These are phyloP conservation scores for Phoma sp. DNA, from an alignment of 2,329 filamentous ascomycete species.

Conservation along the genomic window DNA sequence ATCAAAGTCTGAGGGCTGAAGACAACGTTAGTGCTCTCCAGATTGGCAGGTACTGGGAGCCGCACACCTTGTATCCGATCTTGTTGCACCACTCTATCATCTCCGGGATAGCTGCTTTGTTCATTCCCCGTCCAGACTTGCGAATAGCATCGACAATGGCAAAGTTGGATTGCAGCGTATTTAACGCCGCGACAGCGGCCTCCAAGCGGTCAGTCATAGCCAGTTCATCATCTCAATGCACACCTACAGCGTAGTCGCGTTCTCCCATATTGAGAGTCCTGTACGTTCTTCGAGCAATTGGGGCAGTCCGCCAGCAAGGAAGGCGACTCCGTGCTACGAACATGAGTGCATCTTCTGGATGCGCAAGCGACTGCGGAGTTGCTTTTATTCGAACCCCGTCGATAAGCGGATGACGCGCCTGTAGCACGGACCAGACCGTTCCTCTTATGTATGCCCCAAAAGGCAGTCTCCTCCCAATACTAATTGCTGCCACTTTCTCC, in stretches of 20 bases:
- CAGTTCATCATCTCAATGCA: background rate
- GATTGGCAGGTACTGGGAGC: slow-evolving; percentile 18
- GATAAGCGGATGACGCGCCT: slow-evolving; percentile 34
- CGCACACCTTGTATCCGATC: slow-evolving; percentile 74
- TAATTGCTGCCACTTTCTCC: background rate
- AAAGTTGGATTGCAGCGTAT: slow-evolving; percentile 80
- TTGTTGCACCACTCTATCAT: slow-evolving; percentile 78
- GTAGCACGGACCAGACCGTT: slow-evolving; percentile 20
- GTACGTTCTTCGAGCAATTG: slow-evolving; percentile 23
- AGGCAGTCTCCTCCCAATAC: background rate
- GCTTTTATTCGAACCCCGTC: slow-evolving; percentile 26
- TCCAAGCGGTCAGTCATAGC: slow-evolving; percentile 43
- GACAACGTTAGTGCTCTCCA: slow-evolving; percentile 8
- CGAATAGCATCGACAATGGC: slow-evolving; percentile 77
- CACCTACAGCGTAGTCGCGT: slow-evolving; percentile 45
- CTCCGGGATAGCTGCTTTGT: slow-evolving; percentile 78
- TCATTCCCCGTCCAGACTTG: slow-evolving; percentile 75
- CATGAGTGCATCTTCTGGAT: slow-evolving; percentile 40
- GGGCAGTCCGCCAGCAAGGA: slow-evolving; percentile 18
- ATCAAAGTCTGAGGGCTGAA: slow-evolving; percentile 66
- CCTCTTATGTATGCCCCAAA: slow-evolving; percentile 5
- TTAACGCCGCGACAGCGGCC: slow-evolving; percentile 75
- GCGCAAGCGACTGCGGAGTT: background rate
- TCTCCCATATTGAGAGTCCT: slow-evolving; percentile 35
- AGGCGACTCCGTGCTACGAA: slow-evolving; percentile 31